Evolutionary conservation across 805 yeast genomes (phyloP), one percentile per base, ranked within the genome.

Genomic region (Lipomyces orientalis): DNA sequence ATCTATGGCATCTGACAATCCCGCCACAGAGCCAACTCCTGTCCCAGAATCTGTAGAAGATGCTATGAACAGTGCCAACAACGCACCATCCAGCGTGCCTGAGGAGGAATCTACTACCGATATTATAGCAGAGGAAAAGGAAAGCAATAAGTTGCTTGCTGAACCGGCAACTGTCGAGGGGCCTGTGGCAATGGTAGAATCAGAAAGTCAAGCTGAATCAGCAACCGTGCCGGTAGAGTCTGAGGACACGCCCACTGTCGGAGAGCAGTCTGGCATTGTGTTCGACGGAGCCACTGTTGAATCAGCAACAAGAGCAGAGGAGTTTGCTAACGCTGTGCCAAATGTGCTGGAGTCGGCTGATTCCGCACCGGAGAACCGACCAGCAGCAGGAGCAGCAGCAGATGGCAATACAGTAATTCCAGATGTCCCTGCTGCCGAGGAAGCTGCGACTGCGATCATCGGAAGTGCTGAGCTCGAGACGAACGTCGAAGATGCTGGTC

Each of bases 351-450:
- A 43, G 49, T 12, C 49, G 4, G 49, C 5, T n/a, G 49, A 43
- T 25, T 3, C 29, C 1, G 3, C 29, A 16, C 7, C 49, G 9
- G 9, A 16, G 7, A 22, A 43, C 16, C 6, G 22, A 16, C 9
- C 49, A 2, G 1, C n/a, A 16, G 19, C 16, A 7, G 25, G 8
- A 5, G 22, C 19, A n/a, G 49, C 55, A 35, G 60, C n/a, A 31
- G 60, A 56, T 33, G n/a, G 37, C 57, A 61, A 60, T 33, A 59
- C 65, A 12, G 70, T 60, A 19, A 64, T 66, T 54, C 52, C 67
- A 1, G 70, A 64, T 56, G 70, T 67, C 52, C 64, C 69, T 4
- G 34, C 61, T 12, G 56, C 51, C n/a, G 61, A 43, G 37, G 29
- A 61, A 7, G 33, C 51, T 29, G 34, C 9, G n/a, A 61, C 12